phyloP scores from a whole-genome alignment of 768 basidiomycete species.

The Scleroderma bovista region DNA sequence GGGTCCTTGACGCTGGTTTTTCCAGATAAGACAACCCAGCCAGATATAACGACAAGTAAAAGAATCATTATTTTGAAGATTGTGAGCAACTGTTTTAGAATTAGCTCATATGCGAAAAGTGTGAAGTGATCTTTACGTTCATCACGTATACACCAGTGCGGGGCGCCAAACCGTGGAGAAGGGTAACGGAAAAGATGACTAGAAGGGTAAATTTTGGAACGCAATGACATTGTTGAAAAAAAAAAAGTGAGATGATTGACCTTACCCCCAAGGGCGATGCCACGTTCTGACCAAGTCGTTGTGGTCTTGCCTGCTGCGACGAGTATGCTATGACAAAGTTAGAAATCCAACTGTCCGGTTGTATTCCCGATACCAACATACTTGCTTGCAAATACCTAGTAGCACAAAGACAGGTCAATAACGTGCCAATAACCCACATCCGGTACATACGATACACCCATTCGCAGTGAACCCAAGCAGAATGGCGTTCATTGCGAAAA shows the following conservation, averaged over 20 bases:
- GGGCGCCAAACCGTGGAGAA: slow-evolving; percentile 50
- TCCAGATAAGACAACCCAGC: slow-evolving; percentile 58
- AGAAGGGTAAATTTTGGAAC: background rate
- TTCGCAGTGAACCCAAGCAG: slow-evolving; percentile 37
- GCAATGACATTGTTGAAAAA: background rate
- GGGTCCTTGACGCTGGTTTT: slow-evolving; percentile 53
- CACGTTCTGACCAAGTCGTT: slow-evolving; percentile 47
- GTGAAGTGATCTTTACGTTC: slow-evolving; percentile 36
- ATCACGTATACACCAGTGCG: slow-evolving; percentile 43
- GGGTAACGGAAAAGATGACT: slow-evolving; percentile 48
- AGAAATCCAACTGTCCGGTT: background rate
- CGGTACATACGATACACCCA: slow-evolving; percentile 42
- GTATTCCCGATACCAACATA: slow-evolving; percentile 7
- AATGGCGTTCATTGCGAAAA: slow-evolving; percentile 46
- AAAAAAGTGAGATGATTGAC: background rate
- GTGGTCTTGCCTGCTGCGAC: slow-evolving; percentile 37
- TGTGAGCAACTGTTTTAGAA: slow-evolving; percentile 34
- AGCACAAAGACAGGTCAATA: background rate
- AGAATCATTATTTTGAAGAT: slow-evolving; percentile 52
- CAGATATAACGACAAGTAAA: slow-evolving; percentile 50
- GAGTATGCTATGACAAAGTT: slow-evolving; percentile 37
- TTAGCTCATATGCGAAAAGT: too few relatives aligned
- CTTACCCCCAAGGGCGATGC: slow-evolving; percentile 53
- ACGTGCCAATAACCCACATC: background rate
- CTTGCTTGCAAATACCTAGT: slow-evolving; percentile 33